These are phyloP conservation scores for Macrophomina pseudophaseolina DNA, from an alignment of 2,329 filamentous ascomycete species.

Conservation along the genomic window DNA sequence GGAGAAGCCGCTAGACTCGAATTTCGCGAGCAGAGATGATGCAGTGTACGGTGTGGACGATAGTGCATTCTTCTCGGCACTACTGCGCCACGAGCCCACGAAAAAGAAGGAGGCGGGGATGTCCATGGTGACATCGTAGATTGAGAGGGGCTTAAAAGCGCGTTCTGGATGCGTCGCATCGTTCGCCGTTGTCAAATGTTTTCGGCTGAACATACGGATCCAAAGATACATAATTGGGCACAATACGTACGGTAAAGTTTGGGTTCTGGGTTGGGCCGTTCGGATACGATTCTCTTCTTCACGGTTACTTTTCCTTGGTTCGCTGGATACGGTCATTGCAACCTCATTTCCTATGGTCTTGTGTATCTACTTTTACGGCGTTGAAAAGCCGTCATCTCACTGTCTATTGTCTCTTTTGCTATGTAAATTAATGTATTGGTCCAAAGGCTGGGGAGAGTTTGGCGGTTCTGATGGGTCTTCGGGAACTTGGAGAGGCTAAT, in stretches of 20 bases:
- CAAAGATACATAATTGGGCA: conserved; percentile 19
- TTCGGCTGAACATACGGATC: background rate
- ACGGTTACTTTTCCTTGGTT: background rate
- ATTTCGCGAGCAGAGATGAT: conserved; percentile 42
- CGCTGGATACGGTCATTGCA: background rate
- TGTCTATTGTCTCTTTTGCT: background rate
- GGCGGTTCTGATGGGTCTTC: background rate
- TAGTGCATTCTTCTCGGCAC: conserved; percentile 13
- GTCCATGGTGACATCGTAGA: conserved; percentile 4
- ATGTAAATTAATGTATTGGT: conserved; percentile 18
- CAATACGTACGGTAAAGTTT: background rate
- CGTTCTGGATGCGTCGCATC: conserved; percentile 10
- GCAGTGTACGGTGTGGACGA: conserved; percentile 45
- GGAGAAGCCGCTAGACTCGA: conserved; percentile 15
- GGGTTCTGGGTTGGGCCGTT: background rate
- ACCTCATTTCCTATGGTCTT: background rate
- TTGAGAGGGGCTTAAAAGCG: background rate
- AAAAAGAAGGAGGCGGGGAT: conserved; percentile 4
- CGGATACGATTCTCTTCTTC: background rate
- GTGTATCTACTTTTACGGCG: background rate
- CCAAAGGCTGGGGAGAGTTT: background rate
- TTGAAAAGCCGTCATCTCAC: background rate
- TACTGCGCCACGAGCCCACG: background rate
- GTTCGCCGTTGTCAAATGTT: background rate
- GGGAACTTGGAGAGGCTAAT: no score